Evolutionary conservation across 208 protist species (phyloP), one percentile per base, ranked within the genome.

Genomic region (Wallacemonas sp.): DNA sequence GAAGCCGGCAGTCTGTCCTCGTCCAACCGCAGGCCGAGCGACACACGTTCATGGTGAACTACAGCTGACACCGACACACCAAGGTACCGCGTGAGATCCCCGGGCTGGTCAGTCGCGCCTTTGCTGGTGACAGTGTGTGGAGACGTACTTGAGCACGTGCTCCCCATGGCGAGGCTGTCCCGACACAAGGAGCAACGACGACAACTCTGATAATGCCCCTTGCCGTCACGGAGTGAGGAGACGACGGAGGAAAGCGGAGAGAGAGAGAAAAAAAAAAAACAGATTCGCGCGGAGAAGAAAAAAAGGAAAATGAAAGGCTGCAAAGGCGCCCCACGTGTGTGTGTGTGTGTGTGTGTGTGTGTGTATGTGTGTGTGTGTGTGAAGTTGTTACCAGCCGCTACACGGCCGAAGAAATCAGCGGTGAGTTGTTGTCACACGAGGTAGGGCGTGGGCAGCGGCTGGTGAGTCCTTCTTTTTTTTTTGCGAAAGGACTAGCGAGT

Each of bases 171-270:
- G 30, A 52, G 39, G 53, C 3, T 29, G 5, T 3, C 21, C 19
- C 13, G 41, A 36, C 8, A 30, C 9, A 8, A 41, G 4, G 10
- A 39, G 6, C 37, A 60, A 41, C 33, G 29, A 24, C 15, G 34
- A 59, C 15, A 19, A 69, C 46, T 52, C 30, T 63, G 21, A 57
- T 34, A 41, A 50, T 53, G 26, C 63, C 34, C 30, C 27, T 44
- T 32, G 3, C 42, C 9, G 42, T 17, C 19, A 12, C 21, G 19
- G 24, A 55, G 22, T 12, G 9, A 48, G 37, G 12, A 57, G 1
- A 68, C 22, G 8, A 27, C 4, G 48, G 5, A 3, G 32, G 4
- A 60, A 64, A 41, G 37, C 61, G 48, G 34, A 45, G 62, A 33
- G n/a, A 38, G 15, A 15, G 41, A 15, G 29, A 52, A 17, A 2